These are phyloP conservation scores for Gossypium gossypioides DNA, from an alignment of 441 rosid species.

Conservation along the genomic window DNA sequence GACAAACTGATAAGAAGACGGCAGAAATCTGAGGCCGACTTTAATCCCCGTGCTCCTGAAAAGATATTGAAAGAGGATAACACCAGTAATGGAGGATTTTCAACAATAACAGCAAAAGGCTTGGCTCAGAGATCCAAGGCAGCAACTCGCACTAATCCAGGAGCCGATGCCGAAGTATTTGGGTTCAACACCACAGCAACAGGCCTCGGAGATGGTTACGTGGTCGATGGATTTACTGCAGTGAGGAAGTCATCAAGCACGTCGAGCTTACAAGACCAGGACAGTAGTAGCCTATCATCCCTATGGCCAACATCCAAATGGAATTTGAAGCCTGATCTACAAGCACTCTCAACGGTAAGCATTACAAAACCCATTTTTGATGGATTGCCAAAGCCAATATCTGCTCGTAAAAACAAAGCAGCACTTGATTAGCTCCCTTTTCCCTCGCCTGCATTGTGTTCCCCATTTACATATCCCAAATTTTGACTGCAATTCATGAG, in stretches of 20 bases:
- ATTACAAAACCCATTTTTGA: slow-evolving; percentile 54
- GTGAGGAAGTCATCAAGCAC: slow-evolving; percentile 66
- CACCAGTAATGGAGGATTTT: slow-evolving; percentile 30
- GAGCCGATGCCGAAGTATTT: slow-evolving; percentile 27
- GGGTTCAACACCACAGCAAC: slow-evolving; percentile 22
- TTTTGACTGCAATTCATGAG: slow-evolving; percentile 3
- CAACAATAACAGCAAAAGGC: slow-evolving; percentile 39
- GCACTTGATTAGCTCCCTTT: slow-evolving; percentile 7
- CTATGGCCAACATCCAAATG: slow-evolving; percentile 43
- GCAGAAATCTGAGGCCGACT: slow-evolving; percentile 48
- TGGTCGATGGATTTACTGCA: slow-evolving; percentile 23
- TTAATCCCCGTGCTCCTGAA: slow-evolving; percentile 32
- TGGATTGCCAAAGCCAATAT: slow-evolving; percentile 53
- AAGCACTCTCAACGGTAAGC: slow-evolving; percentile 47
- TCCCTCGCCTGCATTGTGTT: background rate
- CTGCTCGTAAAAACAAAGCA: slow-evolving; percentile 49
- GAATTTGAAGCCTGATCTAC: slow-evolving; percentile 49
- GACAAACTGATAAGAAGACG: slow-evolving; percentile 50
- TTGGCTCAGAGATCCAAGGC: slow-evolving; percentile 51
- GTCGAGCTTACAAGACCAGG: slow-evolving; percentile 51
- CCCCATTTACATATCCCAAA: background rate
- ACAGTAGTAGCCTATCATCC: slow-evolving; percentile 25
- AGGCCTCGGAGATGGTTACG: slow-evolving; percentile 26
- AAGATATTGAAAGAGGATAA: slow-evolving; percentile 41
- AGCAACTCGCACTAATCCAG: slow-evolving; percentile 23